Conservation (phyloP, 352 stramenopile genomes). For the Globisporangium yorkense region DNA sequence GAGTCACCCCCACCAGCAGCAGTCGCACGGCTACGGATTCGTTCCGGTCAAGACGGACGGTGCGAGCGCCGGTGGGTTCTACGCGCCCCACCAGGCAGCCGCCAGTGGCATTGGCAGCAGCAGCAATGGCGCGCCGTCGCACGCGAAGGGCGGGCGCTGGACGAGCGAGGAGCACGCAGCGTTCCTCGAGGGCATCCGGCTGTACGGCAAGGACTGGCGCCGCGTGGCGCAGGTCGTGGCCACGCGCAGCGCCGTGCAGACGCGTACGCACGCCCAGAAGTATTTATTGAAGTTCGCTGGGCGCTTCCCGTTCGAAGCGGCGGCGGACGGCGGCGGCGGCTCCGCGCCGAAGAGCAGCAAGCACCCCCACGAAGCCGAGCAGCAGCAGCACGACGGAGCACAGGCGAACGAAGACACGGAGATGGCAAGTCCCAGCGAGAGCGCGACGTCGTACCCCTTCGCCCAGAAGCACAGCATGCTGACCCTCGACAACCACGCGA, state of each 20-base stretch:
- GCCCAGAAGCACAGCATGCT: not conserved
- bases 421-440: slow-evolving; percentile 1
- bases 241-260: slow-evolving; percentile 85
- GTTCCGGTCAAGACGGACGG: slow-evolving; percentile 14
- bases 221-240: slow-evolving; percentile 76
- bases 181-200: slow-evolving; percentile 83
- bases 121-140: slow-evolving; percentile 13
- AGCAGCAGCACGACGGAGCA: slow-evolving; percentile 4
- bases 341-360: no score
- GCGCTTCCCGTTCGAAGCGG: slow-evolving; percentile 65
- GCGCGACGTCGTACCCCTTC: no score
- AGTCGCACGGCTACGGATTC: not conserved
- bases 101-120: not conserved
- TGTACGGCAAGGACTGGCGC: slow-evolving; percentile 86
- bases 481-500: no score
- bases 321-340: not conserved
- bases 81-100: not conserved
- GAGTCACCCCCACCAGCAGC: slow-evolving; percentile 7
- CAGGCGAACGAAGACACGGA: not conserved
- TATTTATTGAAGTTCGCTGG: slow-evolving; percentile 92
- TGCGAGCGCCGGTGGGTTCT: not conserved
- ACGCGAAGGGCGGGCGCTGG: slow-evolving; percentile 82
- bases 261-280: slow-evolving; percentile 86
- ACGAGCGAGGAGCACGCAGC: slow-evolving; percentile 82
- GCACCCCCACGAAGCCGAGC: not conserved